A percentile compares a stretch with the other conserved stretches of the same genome.
Conservation (phyloP, 306 rosid species). For the Acacia melanoxylon region DNA sequence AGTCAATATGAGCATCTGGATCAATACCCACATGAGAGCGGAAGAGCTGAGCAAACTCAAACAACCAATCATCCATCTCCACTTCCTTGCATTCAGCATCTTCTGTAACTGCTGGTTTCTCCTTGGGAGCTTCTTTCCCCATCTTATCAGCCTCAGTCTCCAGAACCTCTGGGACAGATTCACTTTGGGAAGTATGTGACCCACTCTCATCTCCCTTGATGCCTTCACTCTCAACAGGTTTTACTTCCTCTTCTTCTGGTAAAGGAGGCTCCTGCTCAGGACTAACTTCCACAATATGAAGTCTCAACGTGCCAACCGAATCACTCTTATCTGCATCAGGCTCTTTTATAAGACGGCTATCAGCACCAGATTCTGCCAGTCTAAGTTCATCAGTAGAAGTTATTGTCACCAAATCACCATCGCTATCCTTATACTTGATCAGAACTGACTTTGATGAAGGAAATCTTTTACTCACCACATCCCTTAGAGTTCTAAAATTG, state of each 20-base stretch:
- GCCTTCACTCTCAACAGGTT: constrained; percentile 60
- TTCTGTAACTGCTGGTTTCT: constrained; percentile 55
- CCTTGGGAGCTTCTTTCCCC: constrained; percentile 64
- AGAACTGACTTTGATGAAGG: constrained; percentile 84
- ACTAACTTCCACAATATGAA: constrained; percentile 87
- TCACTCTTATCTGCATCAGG: constrained; percentile 56
- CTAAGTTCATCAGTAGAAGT: constrained; percentile 84
- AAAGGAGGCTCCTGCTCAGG: constrained; percentile 93
- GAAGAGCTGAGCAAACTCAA: constrained; percentile 96
- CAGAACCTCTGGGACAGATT: constrained; percentile 60
- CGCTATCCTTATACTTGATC: constrained; percentile 84
- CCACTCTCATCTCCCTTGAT: constrained; percentile 74
- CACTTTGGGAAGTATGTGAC: constrained; percentile 65
- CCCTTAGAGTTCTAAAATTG: constrained; percentile 60
- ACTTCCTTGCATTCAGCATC: constrained; percentile 84
- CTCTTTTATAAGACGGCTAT: constrained; percentile 53
- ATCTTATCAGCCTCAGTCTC: constrained; percentile 54
- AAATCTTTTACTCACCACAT: constrained; percentile 74
- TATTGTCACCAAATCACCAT: constrained; percentile 94
- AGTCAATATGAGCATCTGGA: constrained; percentile 91
- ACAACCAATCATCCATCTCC: constrained; percentile 99
- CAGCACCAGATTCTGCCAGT: constrained; percentile 79
- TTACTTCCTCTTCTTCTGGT: constrained; percentile 91
- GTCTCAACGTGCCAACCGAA: constrained; percentile 70
- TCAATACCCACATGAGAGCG: constrained; percentile 96